Evolutionary conservation across 2,329 filamentous ascomycete genomes (phyloP).

Genomic region (Paracoccidioides brasiliensis): DNA sequence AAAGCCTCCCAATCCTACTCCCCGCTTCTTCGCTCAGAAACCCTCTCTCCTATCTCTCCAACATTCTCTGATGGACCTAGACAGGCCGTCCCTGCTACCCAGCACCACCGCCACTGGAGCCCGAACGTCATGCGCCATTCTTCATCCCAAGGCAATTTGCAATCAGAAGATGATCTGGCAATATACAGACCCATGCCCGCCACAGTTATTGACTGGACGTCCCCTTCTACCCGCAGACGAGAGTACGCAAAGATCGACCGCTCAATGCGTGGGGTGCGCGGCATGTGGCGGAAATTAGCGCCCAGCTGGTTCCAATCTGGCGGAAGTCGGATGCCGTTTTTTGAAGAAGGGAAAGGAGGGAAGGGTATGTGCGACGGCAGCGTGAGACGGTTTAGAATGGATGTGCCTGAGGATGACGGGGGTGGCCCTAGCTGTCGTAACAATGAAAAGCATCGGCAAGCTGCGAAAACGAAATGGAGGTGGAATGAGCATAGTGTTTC

Average conservation of each 20-base stretch:
- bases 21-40: conserved; percentile 87
- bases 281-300: conserved; percentile 29
- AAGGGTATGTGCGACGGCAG: conserved; percentile 31
- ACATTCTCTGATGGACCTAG: background rate
- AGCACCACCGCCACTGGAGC: conserved; percentile 1
- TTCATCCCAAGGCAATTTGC: background rate
- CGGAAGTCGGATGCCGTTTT: conserved; percentile 27
- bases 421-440: background rate
- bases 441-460: background rate
- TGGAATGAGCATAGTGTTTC: conserved; percentile 3
- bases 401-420: conserved; percentile 22
- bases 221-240: conserved; percentile 28
- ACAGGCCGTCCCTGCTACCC: background rate
- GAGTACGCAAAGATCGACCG: conserved; percentile 44
- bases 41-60: conserved; percentile 54
- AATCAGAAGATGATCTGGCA: background rate
- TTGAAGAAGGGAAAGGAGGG: conserved; percentile 25
- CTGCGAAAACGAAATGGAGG: background rate
- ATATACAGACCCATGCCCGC: conserved; percentile 17
- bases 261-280: conserved; percentile 29
- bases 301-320: conserved; percentile 28
- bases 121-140: background rate
- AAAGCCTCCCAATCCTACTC: conserved; percentile 87
- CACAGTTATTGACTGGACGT: conserved; percentile 37
- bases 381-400: conserved; percentile 34